Evolutionary conservation across 371 early-diverging fungal species (phyloP).

Genomic region (Apophysomyces sp.): DNA sequence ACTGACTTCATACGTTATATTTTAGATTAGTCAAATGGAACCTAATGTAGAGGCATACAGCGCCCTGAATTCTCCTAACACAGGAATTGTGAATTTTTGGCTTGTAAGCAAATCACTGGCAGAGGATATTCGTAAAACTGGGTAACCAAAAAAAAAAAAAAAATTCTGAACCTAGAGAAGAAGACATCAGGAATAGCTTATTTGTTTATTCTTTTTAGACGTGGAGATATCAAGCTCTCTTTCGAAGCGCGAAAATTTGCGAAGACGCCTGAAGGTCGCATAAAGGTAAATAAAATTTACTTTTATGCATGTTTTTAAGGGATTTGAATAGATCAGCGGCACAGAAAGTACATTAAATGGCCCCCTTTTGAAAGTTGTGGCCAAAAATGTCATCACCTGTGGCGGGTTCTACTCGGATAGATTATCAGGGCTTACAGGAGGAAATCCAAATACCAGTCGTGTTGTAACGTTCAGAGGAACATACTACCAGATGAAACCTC

Average conservation of each 20-base stretch:
- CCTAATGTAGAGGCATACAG: constrained; percentile 47
- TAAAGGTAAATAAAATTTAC: constrained; percentile 10
- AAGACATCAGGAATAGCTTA: too few relatives aligned
- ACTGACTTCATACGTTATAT: neutral
- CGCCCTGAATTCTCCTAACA: constrained; percentile 47
- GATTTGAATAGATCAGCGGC: constrained; percentile 26
- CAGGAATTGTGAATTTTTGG: constrained; percentile 43
- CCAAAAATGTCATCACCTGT: constrained; percentile 46
- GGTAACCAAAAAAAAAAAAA: too few relatives aligned
- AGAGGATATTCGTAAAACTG: constrained; percentile 36
- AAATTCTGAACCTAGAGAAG: too few relatives aligned
- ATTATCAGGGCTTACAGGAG: constrained; percentile 40
- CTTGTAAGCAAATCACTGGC: constrained; percentile 41
- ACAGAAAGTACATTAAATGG: constrained; percentile 37
- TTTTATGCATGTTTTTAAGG: neutral
- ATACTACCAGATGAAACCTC: constrained; percentile 46
- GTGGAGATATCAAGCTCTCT: constrained; percentile 45
- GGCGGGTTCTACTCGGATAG: constrained; percentile 49
- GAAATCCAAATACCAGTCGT: constrained; percentile 27
- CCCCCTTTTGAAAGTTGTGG: constrained; percentile 32
- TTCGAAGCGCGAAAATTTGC: constrained; percentile 41
- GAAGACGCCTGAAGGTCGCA: constrained; percentile 24
- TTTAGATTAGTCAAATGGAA: constrained; percentile 38
- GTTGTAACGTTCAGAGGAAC: constrained; percentile 47
- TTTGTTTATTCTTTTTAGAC: too few relatives aligned